A percentile compares a stretch with the other conserved stretches of the same genome.
phyloP scores from a whole-genome alignment of 208 protist species.

The Spongospora subterranea region DNA sequence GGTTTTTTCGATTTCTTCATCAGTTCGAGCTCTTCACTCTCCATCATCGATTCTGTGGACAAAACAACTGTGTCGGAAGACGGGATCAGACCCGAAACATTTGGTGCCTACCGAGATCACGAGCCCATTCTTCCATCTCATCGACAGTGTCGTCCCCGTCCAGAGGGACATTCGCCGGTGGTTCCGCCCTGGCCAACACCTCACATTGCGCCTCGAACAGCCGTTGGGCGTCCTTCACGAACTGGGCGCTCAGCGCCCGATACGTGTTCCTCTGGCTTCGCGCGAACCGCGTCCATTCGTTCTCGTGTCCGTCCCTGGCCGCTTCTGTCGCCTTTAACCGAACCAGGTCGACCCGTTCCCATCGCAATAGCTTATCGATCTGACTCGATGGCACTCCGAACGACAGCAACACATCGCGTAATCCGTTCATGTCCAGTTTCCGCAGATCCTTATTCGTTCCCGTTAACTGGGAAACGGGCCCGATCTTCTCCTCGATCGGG shows the following conservation, averaged over 20 bases:
- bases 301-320: conserved; percentile 8
- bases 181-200: background rate
- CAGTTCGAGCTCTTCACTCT: background rate
- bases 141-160: conserved; percentile 4
- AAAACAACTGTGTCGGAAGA: too few species aligned
- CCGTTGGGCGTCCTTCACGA: conserved; percentile 45
- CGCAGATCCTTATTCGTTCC: conserved; percentile 47
- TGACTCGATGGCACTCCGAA: background rate
- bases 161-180: background rate
- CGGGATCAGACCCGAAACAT: too few species aligned
- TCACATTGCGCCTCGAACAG: background rate
- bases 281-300: conserved; percentile 54
- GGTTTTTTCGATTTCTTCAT: background rate
- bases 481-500: conserved; percentile 48
- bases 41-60: conserved; percentile 57
- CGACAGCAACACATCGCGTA: conserved; percentile 39
- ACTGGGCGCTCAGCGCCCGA: conserved; percentile 23
- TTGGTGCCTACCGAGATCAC: too few species aligned
- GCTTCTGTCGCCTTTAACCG: conserved; percentile 50
- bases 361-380: conserved; percentile 52
- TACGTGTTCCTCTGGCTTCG: conserved; percentile 44
- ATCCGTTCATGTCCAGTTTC: conserved; percentile 50
- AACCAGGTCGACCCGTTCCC: conserved; percentile 45
- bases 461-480: background rate
- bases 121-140: conserved; percentile 51